phyloP scores from a whole-genome alignment of 1,284 basidiomycete species.

The Puccinia triticina region DNA sequence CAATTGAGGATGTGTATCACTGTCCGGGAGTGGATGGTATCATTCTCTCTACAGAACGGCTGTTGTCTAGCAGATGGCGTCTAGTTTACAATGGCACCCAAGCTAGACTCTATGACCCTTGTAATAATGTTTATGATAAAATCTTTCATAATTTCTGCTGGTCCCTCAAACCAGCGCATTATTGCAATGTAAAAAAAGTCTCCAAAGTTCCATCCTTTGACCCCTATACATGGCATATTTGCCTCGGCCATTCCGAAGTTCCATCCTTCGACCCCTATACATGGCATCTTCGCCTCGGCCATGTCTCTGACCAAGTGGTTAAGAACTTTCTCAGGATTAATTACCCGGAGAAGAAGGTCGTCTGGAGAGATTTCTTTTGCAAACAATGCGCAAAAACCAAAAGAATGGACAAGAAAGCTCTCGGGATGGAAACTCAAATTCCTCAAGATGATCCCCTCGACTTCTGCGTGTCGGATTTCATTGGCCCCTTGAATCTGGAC shows the following conservation, averaged over 20 bases:
- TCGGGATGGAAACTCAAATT: neutral
- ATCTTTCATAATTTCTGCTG: constrained; percentile 2
- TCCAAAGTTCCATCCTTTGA: neutral
- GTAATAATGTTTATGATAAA: neutral
- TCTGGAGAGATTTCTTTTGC: constrained; percentile 6
- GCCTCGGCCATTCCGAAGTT: neutral
- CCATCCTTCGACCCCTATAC: neutral
- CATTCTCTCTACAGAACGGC: neutral
- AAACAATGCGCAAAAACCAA: constrained; percentile 22
- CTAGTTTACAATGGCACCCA: neutral
- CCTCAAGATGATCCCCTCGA: neutral
- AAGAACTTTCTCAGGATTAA: neutral
- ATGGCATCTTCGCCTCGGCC: constrained; percentile 6
- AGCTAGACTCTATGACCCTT: neutral
- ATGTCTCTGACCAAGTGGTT: neutral
- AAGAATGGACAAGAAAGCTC: neutral
- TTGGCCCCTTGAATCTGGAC: neutral
- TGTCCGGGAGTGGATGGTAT: neutral
- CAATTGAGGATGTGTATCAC: constrained; percentile 6
- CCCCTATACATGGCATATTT: neutral
- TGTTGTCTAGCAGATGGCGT: neutral
- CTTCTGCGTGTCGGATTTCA: neutral
- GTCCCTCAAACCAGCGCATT: neutral
- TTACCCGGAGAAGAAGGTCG: neutral
- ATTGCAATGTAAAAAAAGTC: neutral